A percentile compares a stretch with the other conserved stretches of the same genome.
Conservation (phyloP, 2,329 filamentous ascomycete species). For the Teratosphaeria nubilosa region DNA sequence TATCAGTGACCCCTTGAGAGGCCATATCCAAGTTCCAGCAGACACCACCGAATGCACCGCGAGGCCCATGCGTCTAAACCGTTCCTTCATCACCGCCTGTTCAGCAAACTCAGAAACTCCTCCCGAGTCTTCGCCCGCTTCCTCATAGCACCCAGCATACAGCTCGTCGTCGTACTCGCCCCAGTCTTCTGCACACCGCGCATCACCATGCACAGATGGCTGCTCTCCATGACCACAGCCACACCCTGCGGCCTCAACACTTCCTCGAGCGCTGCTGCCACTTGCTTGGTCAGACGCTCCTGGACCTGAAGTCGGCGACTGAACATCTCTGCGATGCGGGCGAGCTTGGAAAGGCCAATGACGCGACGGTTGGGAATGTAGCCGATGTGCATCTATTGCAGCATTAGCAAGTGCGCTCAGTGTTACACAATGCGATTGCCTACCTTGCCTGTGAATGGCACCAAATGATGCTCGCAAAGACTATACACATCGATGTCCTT, state of each 20-base stretch:
- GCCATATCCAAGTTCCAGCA: neutral
- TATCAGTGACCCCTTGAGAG: neutral
- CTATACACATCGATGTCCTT: conserved; percentile 95
- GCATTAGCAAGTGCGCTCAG: neutral
- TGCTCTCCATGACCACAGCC: conserved; percentile 94
- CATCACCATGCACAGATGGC: conserved; percentile 98
- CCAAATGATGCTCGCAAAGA: conserved; percentile 92
- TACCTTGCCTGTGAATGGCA: conserved; percentile 93
- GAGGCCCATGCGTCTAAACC: conserved; percentile 1
- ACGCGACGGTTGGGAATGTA: conserved; percentile 90
- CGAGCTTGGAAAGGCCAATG: conserved; percentile 90
- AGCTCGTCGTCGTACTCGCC: conserved; percentile 84
- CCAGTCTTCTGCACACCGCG: conserved; percentile 89
- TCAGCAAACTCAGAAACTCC: conserved; percentile 73
- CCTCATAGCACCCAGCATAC: conserved; percentile 93
- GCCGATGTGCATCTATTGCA: conserved; percentile 86
- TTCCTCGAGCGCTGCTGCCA: conserved; percentile 86
- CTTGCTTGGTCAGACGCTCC: conserved; percentile 90
- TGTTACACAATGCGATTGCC: neutral
- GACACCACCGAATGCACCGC: neutral
- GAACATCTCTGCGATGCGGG: conserved; percentile 95
- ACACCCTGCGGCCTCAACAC: conserved; percentile 89
- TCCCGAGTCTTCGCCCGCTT: conserved; percentile 87
- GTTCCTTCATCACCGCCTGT: conserved; percentile 9
- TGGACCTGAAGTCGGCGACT: conserved; percentile 87